Conservation (phyloP, 164 flowering plant genomes). For the Berberis thunbergii region DNA sequence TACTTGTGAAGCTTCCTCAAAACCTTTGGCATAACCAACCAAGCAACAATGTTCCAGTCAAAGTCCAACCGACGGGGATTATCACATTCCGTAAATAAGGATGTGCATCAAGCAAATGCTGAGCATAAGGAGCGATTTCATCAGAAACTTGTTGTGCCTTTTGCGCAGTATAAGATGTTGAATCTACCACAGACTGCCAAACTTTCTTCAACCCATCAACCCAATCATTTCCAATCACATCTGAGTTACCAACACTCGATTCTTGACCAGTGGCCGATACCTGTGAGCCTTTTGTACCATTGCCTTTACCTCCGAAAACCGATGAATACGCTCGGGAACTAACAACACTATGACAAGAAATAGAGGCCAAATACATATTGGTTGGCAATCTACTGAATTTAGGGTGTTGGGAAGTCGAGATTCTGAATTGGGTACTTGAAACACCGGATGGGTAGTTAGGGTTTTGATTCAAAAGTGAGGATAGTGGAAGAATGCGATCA, state of each 20-base stretch:
- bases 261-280: slow-evolving; percentile 11
- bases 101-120: slow-evolving; percentile 51
- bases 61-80: slow-evolving; percentile 58
- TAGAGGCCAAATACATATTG: background rate
- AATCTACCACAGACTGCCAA: slow-evolving; percentile 48
- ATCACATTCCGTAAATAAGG: slow-evolving; percentile 58
- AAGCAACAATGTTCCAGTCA: slow-evolving; percentile 61
- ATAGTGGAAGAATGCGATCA: background rate
- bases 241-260: slow-evolving; percentile 12
- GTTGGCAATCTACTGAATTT: background rate
- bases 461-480: background rate
- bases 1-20: slow-evolving; percentile 69
- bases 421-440: background rate
- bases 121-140: slow-evolving; percentile 46
- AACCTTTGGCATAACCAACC: slow-evolving; percentile 78
- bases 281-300: slow-evolving; percentile 13
- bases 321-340: slow-evolving; percentile 35
- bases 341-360: background rate
- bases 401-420: background rate
- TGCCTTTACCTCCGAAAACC: slow-evolving; percentile 27
- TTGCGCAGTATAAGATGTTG: slow-evolving; percentile 27
- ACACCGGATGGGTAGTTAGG: background rate
- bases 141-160: slow-evolving; percentile 47
- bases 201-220: slow-evolving; percentile 38
- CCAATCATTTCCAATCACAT: slow-evolving; percentile 46